Base-by-base conservation (phyloP, 164 flowering plant genomes). In the Berberis thunbergii region DNA sequence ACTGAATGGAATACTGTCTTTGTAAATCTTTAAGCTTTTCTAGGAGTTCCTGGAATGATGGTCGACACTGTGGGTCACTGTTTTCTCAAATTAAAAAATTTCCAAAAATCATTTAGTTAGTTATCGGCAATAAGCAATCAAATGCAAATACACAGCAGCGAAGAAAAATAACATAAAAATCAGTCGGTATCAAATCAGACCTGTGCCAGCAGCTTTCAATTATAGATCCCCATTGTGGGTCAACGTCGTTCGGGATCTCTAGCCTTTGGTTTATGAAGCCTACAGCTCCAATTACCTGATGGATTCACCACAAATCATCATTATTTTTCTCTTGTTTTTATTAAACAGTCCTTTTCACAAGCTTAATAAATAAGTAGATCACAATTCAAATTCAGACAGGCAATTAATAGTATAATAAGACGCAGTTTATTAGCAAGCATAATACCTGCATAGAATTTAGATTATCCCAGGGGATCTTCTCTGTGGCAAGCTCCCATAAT, bases 191-290 rank as follows among this genome's bases (percentile, higher is more conserved):
- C 46, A 42, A 62, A 26, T 64, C 55, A 64, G 63, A 94, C 97
- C 87, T 89, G 68, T 79, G 86, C 87, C 97, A 95, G 79, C 97
- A 95, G 81, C 92, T 95, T 77, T 91, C 92, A 59, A 85, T 88
- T 44, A 94, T 70, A 12, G 96, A 77, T 42, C 66, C 79, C 99
- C 97, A 91, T 45, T 70, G 84, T 44, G 88, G 86, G 73, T 91
- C 96, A 59, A 79, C 68, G 13, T 87, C 94, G 49, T 81, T 75
- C n/a, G 99, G 96, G 54, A 91, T 81, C 63, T 94, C 99, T 6
- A 91, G 76, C 64, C 92, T 85, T 68, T 87, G 87, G 72, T 94
- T 80, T 96, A 94, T 91, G 83, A 94, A 89, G 63, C 99, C 99
- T 41, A 91, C 97, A 50, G 96, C 96, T 67, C 96, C 97, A 77